Evolutionary conservation across 1,284 basidiomycete genomes (phyloP), one percentile per base, ranked within the genome.

Genomic region (Tranzscheliella williamsii): DNA sequence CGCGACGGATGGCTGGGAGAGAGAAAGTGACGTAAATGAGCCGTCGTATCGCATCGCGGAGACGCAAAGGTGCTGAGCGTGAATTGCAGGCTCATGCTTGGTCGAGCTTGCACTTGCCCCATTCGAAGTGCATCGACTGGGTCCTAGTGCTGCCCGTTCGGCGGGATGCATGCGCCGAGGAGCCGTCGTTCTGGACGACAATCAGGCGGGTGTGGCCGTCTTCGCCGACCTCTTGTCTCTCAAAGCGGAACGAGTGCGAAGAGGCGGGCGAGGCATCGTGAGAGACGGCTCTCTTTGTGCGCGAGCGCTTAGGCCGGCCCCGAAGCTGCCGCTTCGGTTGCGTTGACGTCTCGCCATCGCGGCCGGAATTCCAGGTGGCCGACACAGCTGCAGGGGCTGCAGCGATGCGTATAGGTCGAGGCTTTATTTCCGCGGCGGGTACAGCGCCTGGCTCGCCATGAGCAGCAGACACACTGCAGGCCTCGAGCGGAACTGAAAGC

Each of bases 181-280:
- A 22, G 11, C 44, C 40, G 11, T 34, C 40, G 9, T 45, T 49
- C 11, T 48, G 45, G 9, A 55, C 54, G 15, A 55, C 57, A 11
- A 51, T 50, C 26, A 55, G 17, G 11, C 51, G 18, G 18, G 43
- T 51, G 16, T 29, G 27, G 5, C 58, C 58, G 31, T 52, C 58
- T 5, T 31, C 31, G 2, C 38, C 48, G 4, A 48, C 24, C 21
- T 52, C 44, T n/a, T 43, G 38, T 17, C 40, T 44, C 3, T 45
- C 44, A n/a, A 58, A 45, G 16, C 42, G 49, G 15, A 58, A 58
- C 2, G 32, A 23, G 17, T 6, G 22, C 8, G 35, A 21, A 21
- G 35, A 33, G 32, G 15, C 17, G 32, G 32, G 17, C 9, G 32
- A 33, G 16, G 26, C 8, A 8, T 27, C 26, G 15, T 33, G 9